Evolutionary conservation across 345 rosid genomes (phyloP).

Genomic region (Linum trigynum): DNA sequence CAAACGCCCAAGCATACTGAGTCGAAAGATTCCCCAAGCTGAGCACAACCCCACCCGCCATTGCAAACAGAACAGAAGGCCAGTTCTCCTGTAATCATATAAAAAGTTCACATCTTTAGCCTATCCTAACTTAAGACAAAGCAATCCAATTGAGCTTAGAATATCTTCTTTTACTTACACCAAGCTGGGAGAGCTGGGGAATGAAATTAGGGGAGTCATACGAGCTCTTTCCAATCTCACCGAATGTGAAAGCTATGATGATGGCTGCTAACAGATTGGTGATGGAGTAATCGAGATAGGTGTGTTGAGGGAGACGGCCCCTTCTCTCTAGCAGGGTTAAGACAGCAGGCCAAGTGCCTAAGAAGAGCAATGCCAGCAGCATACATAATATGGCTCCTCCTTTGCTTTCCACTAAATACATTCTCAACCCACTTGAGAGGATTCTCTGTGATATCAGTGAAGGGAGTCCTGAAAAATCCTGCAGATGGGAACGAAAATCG

Average conservation of each 20-base stretch:
- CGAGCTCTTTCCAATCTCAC: slow-evolving; percentile 38
- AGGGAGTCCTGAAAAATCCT: slow-evolving; percentile 18
- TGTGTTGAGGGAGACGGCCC: slow-evolving; percentile 87
- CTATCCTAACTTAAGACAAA: neutral
- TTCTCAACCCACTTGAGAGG: slow-evolving; percentile 19
- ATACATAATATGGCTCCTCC: slow-evolving; percentile 73
- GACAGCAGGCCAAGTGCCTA: slow-evolving; percentile 89
- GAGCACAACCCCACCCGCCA: slow-evolving; percentile 65
- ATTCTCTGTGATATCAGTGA: slow-evolving; percentile 14
- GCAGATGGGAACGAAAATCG: slow-evolving; percentile 3
- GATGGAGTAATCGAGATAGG: slow-evolving; percentile 74
- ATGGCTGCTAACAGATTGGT: slow-evolving; percentile 64
- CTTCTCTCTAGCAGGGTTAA: slow-evolving; percentile 67
- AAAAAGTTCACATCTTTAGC: neutral
- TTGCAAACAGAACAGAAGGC: slow-evolving; percentile 66
- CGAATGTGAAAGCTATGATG: slow-evolving; percentile 62
- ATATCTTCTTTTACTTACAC: slow-evolving; percentile 13
- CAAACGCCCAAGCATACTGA: slow-evolving; percentile 76
- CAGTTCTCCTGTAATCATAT: slow-evolving; percentile 44
- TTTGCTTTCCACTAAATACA: slow-evolving; percentile 77
- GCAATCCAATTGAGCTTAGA: neutral
- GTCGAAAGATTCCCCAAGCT: slow-evolving; percentile 68
- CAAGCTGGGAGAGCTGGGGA: slow-evolving; percentile 53
- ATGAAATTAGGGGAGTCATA: slow-evolving; percentile 42
- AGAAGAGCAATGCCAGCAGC: slow-evolving; percentile 49